Evolutionary conservation across 257 asterid species (phyloP), one percentile per base, ranked within the genome.

Genomic region (Paulownia fortunei): DNA sequence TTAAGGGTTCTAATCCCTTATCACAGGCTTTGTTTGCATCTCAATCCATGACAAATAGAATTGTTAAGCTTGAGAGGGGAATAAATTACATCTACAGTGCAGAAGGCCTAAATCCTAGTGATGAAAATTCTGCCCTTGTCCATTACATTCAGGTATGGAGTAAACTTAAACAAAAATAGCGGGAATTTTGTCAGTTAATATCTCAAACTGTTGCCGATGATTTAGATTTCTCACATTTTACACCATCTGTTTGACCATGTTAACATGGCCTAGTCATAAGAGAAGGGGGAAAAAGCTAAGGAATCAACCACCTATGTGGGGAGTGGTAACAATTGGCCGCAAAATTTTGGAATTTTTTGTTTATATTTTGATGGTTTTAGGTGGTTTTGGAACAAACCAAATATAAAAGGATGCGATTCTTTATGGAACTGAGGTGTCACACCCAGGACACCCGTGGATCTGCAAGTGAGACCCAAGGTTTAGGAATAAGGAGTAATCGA

Each of bases 21-120:
- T 92, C 98, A 68, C 86, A 78, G 80, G 88, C 96, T 78, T 78
- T 96, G 71, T 90, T 89, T 82, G 86, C 94, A 71, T 96, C 99
- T 82, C 99, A 96, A 74, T 89, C 87, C 85, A 85, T 88, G 87
- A 78, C 97, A 44, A 92, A 88, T 81, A 88, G 99, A 88, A 86
- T 89, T 71, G 84, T 93, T 72, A 93, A 89, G 86, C 98, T 96
- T 66, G 94, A 87, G 84, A 85, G 68, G 73, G 97, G 97, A 64
- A 81, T 77, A 76, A 82, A 81, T 83, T 89, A 87, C 87, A 78
- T 87, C 81, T 92, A 88, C 75, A 82, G 88, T 77, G 80, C 86
- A 1, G 88, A 89, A 75, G 99, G 97, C 83, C 89, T 93, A 52
- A 96, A 96, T 92, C 94, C 97, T 56, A 92, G 88, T 77, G 98